Base-by-base conservation (phyloP, 352 stramenopile genomes). In the Ophiocytium majus region DNA sequence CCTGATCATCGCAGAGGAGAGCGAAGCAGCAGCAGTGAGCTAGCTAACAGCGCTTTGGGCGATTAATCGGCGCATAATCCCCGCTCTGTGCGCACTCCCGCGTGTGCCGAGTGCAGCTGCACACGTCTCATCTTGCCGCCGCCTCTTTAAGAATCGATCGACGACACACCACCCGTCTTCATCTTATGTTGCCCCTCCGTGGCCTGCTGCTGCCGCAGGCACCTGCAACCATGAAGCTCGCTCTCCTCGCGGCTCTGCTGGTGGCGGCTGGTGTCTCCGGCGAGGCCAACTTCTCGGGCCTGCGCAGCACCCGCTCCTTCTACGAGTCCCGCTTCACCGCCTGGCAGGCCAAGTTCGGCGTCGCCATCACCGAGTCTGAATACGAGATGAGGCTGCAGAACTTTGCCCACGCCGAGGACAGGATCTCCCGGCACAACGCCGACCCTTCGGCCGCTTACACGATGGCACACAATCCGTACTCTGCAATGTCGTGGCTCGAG, bases 401-500 rank as follows among this genome's bases (percentile, higher is more conserved):
- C 75, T 89, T 86, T 49, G 85, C 85, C n/a, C 32, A 19, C 19
- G 74, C 85, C 5, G 85, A 89, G n/a, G 85, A 89, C 76, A 81
- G 36, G 37, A 89, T 89, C 23, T 37, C 63, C 76, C 23, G 63
- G 17, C 85, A 89, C 76, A 80, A 89, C 63, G 76, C 75, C 31
- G 81, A 87, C 14, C 36, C 71, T 23, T n/a, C n/a, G 1, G 66
- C 64, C 5, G 5, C 75, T 10, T 89, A 82, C 81, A 89, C 82
- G 14, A n/a, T 89, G 36, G 23, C 81, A 19, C 85, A 89, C 85
- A 89, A 89, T 64, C 33, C 81, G 35, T 89, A 83, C 85, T 89
- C 85, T 17, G 75, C 87, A 74, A 83, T 89, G 75, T 34, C 57
- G 28, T 84, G 81, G 50, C 14, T 9, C 10, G 81, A 63, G 63